A percentile compares a stretch with the other conserved stretches of the same genome.
phyloP scores from a whole-genome alignment of 495 filamentous ascomycete species.

The Bombardia bombarda region DNA sequence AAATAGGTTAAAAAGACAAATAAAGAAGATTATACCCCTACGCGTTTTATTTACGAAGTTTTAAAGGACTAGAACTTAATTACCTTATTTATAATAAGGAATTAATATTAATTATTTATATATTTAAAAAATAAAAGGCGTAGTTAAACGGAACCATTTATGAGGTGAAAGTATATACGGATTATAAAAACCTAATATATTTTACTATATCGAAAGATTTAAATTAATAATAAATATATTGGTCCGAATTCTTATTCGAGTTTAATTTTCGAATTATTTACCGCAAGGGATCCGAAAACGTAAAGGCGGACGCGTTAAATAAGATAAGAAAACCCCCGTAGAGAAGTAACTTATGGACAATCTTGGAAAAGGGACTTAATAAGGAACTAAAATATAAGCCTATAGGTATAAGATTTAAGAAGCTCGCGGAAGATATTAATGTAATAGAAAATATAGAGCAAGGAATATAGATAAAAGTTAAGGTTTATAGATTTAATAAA shows the following conservation, averaged over 20 bases:
- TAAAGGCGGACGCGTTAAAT: not conserved
- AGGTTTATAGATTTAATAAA: not conserved
- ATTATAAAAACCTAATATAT: not conserved
- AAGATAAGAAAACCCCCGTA: not conserved
- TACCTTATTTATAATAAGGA: conserved; percentile 1
- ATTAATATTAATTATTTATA: conserved; percentile 4
- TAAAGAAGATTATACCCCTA: not conserved
- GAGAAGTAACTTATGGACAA: too few species aligned
- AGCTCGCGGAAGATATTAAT: not conserved
- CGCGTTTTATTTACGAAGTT: not conserved
- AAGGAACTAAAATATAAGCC: not conserved
- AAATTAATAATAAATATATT: not conserved
- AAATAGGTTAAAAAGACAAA: not conserved
- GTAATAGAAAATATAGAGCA: not conserved
- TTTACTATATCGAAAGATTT: not conserved
- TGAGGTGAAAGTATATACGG: not conserved
- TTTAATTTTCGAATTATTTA: not conserved
- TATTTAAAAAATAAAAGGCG: not conserved
- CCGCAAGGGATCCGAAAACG: not conserved
- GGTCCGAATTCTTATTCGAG: not conserved
- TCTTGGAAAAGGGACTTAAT: not conserved
- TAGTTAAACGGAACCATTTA: not conserved
- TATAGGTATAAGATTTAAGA: too few species aligned
- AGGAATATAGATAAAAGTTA: not conserved
- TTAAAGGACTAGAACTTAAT: not conserved